phyloP scores from a whole-genome alignment of 805 yeast genomes.

The Hemisphaericaspora nanyangensis region DNA sequence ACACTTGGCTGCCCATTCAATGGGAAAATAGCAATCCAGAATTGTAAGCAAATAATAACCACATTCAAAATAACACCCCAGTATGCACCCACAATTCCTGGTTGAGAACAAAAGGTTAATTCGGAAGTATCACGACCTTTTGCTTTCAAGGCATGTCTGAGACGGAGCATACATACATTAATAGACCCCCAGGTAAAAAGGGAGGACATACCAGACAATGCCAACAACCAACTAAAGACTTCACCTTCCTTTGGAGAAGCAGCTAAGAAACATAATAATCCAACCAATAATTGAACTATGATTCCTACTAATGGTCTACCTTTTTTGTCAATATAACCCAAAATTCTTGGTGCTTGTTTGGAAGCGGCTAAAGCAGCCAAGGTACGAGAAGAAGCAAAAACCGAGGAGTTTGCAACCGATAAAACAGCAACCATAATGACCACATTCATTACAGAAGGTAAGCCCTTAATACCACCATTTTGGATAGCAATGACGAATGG shows the following conservation, averaged over 20 bases:
- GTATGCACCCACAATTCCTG: constrained; percentile 51
- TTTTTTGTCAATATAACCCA: constrained; percentile 57
- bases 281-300: constrained; percentile 46
- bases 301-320: constrained; percentile 67
- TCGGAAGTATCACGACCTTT: constrained; percentile 51
- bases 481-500: constrained; percentile 73
- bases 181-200: constrained; percentile 62
- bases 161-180: constrained; percentile 55
- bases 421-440: constrained; percentile 63
- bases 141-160: constrained; percentile 51
- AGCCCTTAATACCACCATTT: constrained; percentile 58
- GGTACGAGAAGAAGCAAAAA: constrained; percentile 65
- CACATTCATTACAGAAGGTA: constrained; percentile 63
- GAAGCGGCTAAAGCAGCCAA: constrained; percentile 59
- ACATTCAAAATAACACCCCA: constrained; percentile 46
- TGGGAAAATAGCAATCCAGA: constrained; percentile 64
- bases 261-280: constrained; percentile 61
- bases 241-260: constrained; percentile 48
- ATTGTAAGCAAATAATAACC: constrained; percentile 52
- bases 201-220: constrained; percentile 57
- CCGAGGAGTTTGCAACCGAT: constrained; percentile 71
- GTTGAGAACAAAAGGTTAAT: constrained; percentile 48
- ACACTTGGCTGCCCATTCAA: constrained; percentile 40
- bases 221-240: constrained; percentile 61
- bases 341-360: constrained; percentile 55